phyloP scores from a whole-genome alignment of 2,329 filamentous ascomycete species.

The Aureobasidium sp. region DNA sequence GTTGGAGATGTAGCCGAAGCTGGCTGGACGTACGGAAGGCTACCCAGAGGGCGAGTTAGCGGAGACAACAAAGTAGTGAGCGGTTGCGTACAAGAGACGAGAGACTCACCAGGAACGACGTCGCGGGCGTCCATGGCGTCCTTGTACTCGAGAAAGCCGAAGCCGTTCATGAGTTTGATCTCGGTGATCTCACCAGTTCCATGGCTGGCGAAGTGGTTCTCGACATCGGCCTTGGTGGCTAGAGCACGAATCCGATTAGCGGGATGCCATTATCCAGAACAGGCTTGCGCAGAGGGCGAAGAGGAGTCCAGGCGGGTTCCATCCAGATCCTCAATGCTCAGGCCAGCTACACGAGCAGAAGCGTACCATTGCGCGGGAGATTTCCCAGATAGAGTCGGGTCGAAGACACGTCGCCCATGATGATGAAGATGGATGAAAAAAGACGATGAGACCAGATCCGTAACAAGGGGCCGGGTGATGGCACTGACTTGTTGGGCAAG shows the following conservation, averaged over 20 bases:
- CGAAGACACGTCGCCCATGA: constrained; percentile 82
- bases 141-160: constrained; percentile 99
- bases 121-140: constrained; percentile 97
- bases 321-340: constrained; percentile 17
- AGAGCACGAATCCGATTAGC: constrained; percentile 44
- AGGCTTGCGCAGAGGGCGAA: constrained; percentile 4
- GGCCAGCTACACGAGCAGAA: constrained; percentile 22
- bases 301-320: constrained; percentile 11
- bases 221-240: constrained; percentile 96
- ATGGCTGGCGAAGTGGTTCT: constrained; percentile 90
- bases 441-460: constrained; percentile 1
- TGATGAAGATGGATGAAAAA: constrained; percentile 21
- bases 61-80: not conserved
- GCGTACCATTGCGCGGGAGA: constrained; percentile 88
- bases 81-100: constrained; percentile 20
- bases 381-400: constrained; percentile 97
- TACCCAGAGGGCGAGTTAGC: constrained; percentile 27
- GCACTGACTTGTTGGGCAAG: not conserved
- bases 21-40: constrained; percentile 52
- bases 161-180: constrained; percentile 99
- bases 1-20: not conserved
- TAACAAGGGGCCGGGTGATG: not conserved
- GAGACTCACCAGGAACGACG: constrained; percentile 82
- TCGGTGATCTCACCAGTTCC: constrained; percentile 96
- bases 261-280: constrained; percentile 25